Evolutionary conservation across 2,329 filamentous ascomycete species (phyloP).

Genomic region (Amesomyces nigricolor): DNA sequence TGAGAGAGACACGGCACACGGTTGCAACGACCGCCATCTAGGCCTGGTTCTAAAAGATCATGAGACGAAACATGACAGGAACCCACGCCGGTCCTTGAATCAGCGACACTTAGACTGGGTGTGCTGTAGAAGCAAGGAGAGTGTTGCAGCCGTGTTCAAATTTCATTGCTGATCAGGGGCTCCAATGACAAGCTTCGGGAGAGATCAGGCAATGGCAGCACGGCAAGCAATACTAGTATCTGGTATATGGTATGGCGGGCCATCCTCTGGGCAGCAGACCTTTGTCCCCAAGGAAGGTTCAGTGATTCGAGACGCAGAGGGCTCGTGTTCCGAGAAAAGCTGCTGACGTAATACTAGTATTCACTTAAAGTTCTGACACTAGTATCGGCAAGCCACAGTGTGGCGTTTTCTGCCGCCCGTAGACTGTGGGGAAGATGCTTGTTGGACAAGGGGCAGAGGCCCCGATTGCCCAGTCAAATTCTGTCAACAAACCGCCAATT

Average conservation of each 20-base stretch:
- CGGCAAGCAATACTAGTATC: not conserved
- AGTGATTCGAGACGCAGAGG: not conserved
- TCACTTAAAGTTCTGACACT: not conserved
- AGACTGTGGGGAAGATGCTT: not conserved
- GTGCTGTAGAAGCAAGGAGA: too few relatives aligned
- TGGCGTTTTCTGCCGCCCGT: not conserved
- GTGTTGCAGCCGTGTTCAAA: too few relatives aligned
- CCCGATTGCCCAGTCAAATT: conserved; percentile 14
- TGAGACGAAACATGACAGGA: too few relatives aligned
- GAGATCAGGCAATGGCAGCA: too few relatives aligned
- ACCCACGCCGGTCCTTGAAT: too few relatives aligned
- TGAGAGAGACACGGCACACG: too few relatives aligned
- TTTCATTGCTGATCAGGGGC: too few relatives aligned
- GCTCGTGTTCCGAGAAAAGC: not conserved
- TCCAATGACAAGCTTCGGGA: too few relatives aligned
- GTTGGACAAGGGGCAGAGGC: not conserved
- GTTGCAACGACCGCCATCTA: too few relatives aligned
- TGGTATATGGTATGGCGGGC: too few relatives aligned
- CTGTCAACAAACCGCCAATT: conserved; percentile 15
- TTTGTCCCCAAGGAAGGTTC: not conserved
- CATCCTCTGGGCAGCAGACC: not conserved
- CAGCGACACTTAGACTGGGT: too few relatives aligned
- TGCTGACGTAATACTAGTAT: conserved; percentile 18
- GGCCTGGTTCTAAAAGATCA: too few relatives aligned
- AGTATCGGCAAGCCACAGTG: not conserved